Evolutionary conservation across 2,329 filamentous ascomycete genomes (phyloP).

Genomic region (Pyrenochaeta sp.): DNA sequence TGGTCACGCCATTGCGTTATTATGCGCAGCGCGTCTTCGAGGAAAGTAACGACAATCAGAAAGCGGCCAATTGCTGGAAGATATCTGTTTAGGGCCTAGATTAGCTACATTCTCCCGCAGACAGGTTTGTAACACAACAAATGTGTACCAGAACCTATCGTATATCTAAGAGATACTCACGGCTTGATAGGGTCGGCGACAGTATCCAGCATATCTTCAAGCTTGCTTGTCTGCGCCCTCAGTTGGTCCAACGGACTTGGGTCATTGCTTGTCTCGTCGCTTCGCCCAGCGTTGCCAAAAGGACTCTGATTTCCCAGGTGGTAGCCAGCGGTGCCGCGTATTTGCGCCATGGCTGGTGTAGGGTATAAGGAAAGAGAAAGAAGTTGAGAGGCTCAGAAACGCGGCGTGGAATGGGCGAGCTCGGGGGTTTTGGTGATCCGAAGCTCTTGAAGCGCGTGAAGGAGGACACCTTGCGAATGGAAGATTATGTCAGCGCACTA

Average conservation of each 20-base stretch:
- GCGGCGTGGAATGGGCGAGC: constrained; percentile 35
- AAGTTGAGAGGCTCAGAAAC: constrained; percentile 19
- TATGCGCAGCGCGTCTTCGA: constrained; percentile 95
- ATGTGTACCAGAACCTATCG: constrained; percentile 7
- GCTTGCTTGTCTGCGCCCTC: constrained; percentile 95
- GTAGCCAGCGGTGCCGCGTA: constrained; percentile 76
- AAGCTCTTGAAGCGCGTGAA: constrained; percentile 32
- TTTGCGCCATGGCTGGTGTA: constrained; percentile 62
- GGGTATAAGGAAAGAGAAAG: constrained; percentile 26
- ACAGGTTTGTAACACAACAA: constrained; percentile 3
- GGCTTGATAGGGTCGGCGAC: constrained; percentile 92
- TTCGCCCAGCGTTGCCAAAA: constrained; percentile 69
- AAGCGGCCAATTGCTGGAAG: constrained; percentile 95
- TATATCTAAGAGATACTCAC: constrained; percentile 64
- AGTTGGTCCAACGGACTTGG: constrained; percentile 86
- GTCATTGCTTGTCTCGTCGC: constrained; percentile 68
- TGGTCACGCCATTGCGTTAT: constrained; percentile 98
- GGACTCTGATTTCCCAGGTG: constrained; percentile 79
- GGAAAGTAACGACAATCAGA: constrained; percentile 96
- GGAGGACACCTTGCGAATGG: constrained; percentile 20
- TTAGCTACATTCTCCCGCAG: constrained; percentile 30
- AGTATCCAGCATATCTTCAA: constrained; percentile 91
- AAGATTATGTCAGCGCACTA: constrained; percentile 31
- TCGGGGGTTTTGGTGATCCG: constrained; percentile 37
- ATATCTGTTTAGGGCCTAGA: constrained; percentile 67